These are phyloP conservation scores for Marchantia polymorpha DNA, from an alignment of 225 moss, liverwort and hornwort genomes.

Conservation along the genomic window DNA sequence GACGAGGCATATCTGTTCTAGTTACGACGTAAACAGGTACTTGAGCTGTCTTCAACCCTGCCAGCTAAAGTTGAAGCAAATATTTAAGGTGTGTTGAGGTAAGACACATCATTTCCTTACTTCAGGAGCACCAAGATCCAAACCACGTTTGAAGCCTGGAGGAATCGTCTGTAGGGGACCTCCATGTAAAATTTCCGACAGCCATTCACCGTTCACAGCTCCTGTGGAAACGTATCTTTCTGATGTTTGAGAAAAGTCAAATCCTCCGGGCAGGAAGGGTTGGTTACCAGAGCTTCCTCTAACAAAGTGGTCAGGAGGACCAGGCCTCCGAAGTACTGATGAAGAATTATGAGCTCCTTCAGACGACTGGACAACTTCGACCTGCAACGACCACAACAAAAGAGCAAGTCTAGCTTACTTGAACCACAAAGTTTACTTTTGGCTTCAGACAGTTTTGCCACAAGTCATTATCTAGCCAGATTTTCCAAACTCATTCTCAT, in stretches of 20 bases:
- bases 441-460: too few relatives aligned
- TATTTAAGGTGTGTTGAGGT: neutral
- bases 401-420: too few relatives aligned
- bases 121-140: constrained; percentile 88
- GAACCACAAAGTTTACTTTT: too few relatives aligned
- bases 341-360: constrained; percentile 88
- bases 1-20: neutral
- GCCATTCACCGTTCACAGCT: constrained; percentile 82
- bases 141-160: constrained; percentile 85
- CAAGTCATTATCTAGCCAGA: neutral
- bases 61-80: neutral
- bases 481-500: too few relatives aligned
- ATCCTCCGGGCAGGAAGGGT: constrained; percentile 92
- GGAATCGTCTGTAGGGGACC: constrained; percentile 82
- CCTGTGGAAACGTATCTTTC: constrained; percentile 64
- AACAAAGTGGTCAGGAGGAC: constrained; percentile 82
- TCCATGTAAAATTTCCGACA: constrained; percentile 79
- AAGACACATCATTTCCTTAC: constrained; percentile 30
- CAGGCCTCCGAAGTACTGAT: constrained; percentile 86
- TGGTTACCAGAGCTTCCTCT: constrained; percentile 90
- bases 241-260: constrained; percentile 79
- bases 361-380: constrained; percentile 72
- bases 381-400: constrained; percentile 33
- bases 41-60: too few relatives aligned
- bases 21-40: neutral